Conservation (phyloP, 495 filamentous ascomycete genomes). For the Neurospora sp. region DNA sequence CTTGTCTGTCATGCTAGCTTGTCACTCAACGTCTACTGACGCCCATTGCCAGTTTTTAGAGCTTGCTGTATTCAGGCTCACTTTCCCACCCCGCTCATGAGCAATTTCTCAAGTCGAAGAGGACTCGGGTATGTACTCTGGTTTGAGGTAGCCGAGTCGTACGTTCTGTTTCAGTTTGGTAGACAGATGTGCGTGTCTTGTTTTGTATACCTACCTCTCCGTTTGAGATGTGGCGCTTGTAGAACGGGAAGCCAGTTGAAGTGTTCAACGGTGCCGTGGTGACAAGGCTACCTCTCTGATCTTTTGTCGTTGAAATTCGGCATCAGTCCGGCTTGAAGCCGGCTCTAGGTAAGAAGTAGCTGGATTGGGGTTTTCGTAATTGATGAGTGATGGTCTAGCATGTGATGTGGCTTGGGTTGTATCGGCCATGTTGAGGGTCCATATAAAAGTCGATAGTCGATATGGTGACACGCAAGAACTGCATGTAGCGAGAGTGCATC, state of each 20-base stretch:
- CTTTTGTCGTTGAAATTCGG: background rate
- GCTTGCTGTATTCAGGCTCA: fast-evolving
- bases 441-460: background rate
- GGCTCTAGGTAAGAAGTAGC: background rate
- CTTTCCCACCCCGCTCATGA: too few species aligned
- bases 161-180: background rate
- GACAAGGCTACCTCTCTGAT: background rate
- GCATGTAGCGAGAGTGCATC: background rate
- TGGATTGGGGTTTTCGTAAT: background rate
- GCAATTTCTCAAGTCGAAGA: background rate
- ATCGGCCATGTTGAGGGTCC: background rate
- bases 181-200: background rate
- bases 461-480: background rate
- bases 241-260: background rate
- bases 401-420: background rate
- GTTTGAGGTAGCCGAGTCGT: background rate
- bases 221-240: background rate
- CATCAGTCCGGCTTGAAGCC: background rate
- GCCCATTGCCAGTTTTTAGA: background rate
- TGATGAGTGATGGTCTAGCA: background rate
- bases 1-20: background rate
- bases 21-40: background rate
- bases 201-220: background rate
- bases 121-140: background rate
- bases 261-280: background rate